These are phyloP conservation scores for Cystoisospora suis DNA, from an alignment of 169 alveolate species.

Conservation along the genomic window DNA sequence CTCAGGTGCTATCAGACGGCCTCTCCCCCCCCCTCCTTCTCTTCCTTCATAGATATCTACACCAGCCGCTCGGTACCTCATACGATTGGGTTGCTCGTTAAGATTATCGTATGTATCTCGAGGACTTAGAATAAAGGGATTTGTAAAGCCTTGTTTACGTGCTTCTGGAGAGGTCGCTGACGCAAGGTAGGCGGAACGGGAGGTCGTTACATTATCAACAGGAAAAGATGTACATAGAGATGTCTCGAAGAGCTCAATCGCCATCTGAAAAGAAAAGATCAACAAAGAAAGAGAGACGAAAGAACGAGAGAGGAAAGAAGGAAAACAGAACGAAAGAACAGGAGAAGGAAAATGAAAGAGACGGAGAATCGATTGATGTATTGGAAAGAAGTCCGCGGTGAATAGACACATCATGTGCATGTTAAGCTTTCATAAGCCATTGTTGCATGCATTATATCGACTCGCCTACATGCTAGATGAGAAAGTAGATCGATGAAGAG, in stretches of 20 bases:
- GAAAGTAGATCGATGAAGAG: too few relatives aligned
- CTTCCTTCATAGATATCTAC: background rate
- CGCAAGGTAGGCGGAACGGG: background rate
- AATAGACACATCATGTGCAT: too few relatives aligned
- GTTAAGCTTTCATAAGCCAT: too few relatives aligned
- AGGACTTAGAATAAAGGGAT: conserved; percentile 28
- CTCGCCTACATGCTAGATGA: too few relatives aligned
- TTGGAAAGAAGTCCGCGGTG: too few relatives aligned
- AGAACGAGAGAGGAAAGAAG: background rate
- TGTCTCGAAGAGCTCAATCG: conserved; percentile 40
- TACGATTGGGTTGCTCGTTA: conserved; percentile 37
- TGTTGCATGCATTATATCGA: too few relatives aligned
- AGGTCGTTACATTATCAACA: background rate
- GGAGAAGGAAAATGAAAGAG: too few relatives aligned
- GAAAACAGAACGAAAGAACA: too few relatives aligned
- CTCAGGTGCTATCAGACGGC: too few relatives aligned
- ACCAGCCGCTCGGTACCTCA: conserved; percentile 23
- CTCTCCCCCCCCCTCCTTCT: background rate
- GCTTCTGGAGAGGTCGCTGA: conserved; percentile 22
- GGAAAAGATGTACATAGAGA: conserved; percentile 46
- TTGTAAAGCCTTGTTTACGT: background rate
- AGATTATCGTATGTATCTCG: conserved; percentile 17
- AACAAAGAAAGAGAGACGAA: background rate
- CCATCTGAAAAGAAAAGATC: conserved; percentile 37
- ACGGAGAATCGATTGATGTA: too few relatives aligned